Percentiles rank a stretch among this genome's conserved stretches.
phyloP scores from a whole-genome alignment of 441 rosid species.

The Biscutella auriculata region DNA sequence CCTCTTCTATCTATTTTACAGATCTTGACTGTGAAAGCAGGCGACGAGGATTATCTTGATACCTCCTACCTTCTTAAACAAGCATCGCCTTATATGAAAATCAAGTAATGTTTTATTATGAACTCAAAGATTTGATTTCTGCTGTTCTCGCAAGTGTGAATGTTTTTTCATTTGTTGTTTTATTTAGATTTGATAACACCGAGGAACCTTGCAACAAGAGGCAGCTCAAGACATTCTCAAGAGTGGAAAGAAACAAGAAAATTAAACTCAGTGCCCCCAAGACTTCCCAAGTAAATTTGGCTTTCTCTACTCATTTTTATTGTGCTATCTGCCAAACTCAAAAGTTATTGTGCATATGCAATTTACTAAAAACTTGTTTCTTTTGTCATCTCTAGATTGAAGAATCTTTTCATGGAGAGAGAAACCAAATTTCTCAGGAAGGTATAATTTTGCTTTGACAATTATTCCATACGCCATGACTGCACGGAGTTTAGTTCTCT shows the following conservation, averaged over 20 bases:
- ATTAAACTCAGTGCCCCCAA: slow-evolving; percentile 36
- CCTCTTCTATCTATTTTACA: slow-evolving; percentile 19
- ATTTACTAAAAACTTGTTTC: not conserved
- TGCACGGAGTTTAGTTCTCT: not conserved
- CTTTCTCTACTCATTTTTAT: not conserved
- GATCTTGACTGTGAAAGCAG: slow-evolving; percentile 76
- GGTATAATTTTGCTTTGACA: slow-evolving; percentile 20
- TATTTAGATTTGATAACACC: slow-evolving; percentile 47
- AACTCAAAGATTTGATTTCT: slow-evolving; percentile 9
- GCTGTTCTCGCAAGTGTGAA: not conserved
- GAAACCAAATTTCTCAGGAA: slow-evolving; percentile 20
- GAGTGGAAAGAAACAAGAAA: slow-evolving; percentile 43
- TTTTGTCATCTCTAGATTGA: slow-evolving; percentile 34
- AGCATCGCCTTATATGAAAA: slow-evolving; percentile 84
- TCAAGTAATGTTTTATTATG: slow-evolving; percentile 37
- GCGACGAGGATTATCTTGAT: slow-evolving; percentile 73
- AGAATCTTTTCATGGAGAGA: slow-evolving; percentile 18
- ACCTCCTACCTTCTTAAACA: slow-evolving; percentile 62
- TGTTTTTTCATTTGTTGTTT: slow-evolving; percentile 1
- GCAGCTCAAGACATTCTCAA: slow-evolving; percentile 30
- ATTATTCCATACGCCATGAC: slow-evolving; percentile 2
- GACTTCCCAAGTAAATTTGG: slow-evolving; percentile 30
- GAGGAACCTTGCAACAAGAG: slow-evolving; percentile 58
- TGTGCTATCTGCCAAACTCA: not conserved
- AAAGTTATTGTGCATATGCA: not conserved